Evolutionary conservation across 2,329 filamentous ascomycete species (phyloP), one percentile per base, ranked within the genome.

Genomic region (Hyphodiscus sp.): DNA sequence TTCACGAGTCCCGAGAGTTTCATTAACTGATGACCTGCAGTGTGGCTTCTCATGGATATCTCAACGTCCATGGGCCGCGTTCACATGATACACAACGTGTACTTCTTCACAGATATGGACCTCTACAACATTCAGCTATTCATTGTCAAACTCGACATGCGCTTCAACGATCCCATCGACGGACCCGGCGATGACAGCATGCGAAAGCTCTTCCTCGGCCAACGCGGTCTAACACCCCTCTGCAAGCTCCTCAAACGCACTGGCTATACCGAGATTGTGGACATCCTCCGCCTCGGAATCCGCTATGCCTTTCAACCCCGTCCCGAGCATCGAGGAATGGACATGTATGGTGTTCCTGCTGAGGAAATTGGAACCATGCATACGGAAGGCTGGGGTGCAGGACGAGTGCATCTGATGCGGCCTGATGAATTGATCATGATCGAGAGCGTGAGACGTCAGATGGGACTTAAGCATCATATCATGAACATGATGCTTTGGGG

Each of bases 1-100:
- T 10, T 10, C 33, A 26, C 23, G 8, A 26, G 23, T 26, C 23
- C 23, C 8, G 23, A 26, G 23, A 26, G 23, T 26, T 26, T 26
- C 8, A 3, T 26, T 26, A 4, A 8, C 8, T 26, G 8, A 38
- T 4, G 33, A 13, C 11, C 2, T 38, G 11, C 33, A 38, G 33
- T 89, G 18, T 94, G 89, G 89, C 76, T 87, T 49, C 64, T 88
- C 33, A 82, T 90, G 73, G 87, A 91, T 63, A 71, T 85, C 3
- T 71, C 79, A 0, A 82, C 80, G 15, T 85, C 76, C 48, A 62
- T 58, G 0, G 71, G 77, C 15, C 81, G 89, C 1, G 68, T 75
- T 6, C 72, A 71, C 1, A 71, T 85, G 6, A 67, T 89, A 5
- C 73, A 72, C 29, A 81, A 81, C 65, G 50, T 51, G 10, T 59